These are phyloP conservation scores for Aspergillus pseudoterreus DNA, from an alignment of 2,329 filamentous ascomycete genomes.

Conservation along the genomic window DNA sequence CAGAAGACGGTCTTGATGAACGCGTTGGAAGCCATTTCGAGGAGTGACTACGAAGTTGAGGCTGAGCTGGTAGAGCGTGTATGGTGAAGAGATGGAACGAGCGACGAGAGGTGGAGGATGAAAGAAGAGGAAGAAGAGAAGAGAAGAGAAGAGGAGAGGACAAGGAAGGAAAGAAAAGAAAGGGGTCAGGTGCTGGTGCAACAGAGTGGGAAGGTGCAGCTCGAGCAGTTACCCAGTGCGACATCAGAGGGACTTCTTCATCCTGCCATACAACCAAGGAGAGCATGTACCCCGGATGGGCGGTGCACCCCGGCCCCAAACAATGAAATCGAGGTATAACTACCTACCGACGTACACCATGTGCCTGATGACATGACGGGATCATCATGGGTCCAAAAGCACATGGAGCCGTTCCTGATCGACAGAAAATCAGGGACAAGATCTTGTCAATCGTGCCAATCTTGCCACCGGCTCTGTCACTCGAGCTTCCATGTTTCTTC, in stretches of 20 bases:
- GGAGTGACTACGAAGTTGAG: not conserved
- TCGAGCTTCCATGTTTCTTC: too few relatives aligned
- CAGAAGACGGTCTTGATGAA: slow-evolving; percentile 16
- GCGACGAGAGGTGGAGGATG: not conserved
- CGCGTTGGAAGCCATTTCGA: slow-evolving; percentile 11
- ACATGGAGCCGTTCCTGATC: too few relatives aligned
- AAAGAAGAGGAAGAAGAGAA: not conserved
- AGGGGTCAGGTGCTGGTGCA: not conserved
- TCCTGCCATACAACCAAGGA: too few relatives aligned
- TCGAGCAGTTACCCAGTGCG: not conserved
- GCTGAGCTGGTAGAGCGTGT: not conserved
- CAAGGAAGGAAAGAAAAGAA: slow-evolving; percentile 4
- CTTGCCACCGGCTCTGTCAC: too few relatives aligned
- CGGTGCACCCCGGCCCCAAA: too few relatives aligned
- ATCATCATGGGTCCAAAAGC: too few relatives aligned
- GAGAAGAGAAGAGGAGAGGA: not conserved
- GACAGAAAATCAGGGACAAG: too few relatives aligned
- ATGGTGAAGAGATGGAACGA: not conserved
- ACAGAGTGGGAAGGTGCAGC: not conserved
- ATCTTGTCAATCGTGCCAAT: too few relatives aligned
- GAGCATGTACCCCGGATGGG: too few relatives aligned
- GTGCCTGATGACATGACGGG: too few relatives aligned
- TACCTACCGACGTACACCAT: too few relatives aligned
- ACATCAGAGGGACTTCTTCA: not conserved
- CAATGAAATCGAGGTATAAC: too few relatives aligned